These are phyloP conservation scores for Lentinula detonsa DNA, from an alignment of 768 basidiomycete species.

Conservation along the genomic window DNA sequence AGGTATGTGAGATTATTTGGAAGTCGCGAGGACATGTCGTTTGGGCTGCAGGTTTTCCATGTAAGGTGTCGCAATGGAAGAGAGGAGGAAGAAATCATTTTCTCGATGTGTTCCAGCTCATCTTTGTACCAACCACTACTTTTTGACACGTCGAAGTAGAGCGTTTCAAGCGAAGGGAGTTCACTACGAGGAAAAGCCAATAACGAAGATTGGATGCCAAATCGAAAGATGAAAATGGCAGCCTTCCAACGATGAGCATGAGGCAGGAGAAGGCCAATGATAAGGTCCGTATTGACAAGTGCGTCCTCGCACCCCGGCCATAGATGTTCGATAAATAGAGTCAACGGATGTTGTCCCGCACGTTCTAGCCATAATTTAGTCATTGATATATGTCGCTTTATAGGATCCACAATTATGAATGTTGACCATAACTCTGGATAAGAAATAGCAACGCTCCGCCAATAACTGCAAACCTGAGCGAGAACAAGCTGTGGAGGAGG, in stretches of 20 bases:
- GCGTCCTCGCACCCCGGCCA: background rate
- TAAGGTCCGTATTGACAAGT: background rate
- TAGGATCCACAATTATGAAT: background rate
- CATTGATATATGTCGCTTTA: background rate
- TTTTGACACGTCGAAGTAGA: background rate
- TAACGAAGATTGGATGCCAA: background rate
- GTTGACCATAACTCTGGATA: constrained; percentile 1
- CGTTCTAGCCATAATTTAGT: background rate
- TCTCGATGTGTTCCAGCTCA: background rate
- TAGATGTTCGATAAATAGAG: background rate
- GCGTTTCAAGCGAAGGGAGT: background rate
- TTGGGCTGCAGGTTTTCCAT: background rate
- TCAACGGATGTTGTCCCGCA: background rate
- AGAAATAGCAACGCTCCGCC: background rate
- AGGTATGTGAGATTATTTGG: background rate
- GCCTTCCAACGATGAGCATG: background rate
- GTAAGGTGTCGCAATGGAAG: background rate
- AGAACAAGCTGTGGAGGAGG: background rate
- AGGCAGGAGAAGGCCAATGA: background rate
- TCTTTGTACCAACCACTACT: background rate
- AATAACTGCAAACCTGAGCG: background rate
- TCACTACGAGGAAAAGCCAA: background rate
- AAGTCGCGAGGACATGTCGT: background rate
- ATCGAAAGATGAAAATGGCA: background rate
- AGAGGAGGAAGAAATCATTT: background rate